A percentile compares a stretch with the other conserved stretches of the same genome.
Evolutionary conservation across 2,329 filamentous ascomycete genomes (phyloP).

Genomic region (Cladosporium sp.): DNA sequence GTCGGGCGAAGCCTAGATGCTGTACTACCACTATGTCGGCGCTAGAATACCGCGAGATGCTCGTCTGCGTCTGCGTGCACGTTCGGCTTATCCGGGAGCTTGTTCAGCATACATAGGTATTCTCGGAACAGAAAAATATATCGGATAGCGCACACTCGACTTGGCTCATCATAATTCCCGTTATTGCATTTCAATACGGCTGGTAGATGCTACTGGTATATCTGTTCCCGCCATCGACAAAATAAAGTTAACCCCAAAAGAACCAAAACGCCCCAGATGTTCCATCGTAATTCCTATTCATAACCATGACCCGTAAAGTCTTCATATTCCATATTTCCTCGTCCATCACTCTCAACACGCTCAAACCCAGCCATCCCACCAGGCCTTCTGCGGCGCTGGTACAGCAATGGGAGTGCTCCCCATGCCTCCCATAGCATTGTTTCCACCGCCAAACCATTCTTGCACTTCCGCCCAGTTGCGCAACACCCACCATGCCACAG

Average conservation of each 20-base stretch:
- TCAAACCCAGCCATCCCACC: conserved; percentile 7
- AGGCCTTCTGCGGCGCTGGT: conserved; percentile 15
- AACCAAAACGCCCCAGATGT: background rate
- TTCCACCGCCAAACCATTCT: conserved; percentile 22
- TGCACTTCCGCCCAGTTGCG: conserved; percentile 30
- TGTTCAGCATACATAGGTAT: too few relatives aligned
- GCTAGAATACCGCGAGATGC: too few relatives aligned
- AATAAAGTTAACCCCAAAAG: background rate
- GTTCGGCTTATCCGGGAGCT: too few relatives aligned
- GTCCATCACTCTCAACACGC: background rate
- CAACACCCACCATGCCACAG: conserved; percentile 47
- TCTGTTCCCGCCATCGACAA: background rate
- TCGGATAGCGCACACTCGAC: too few relatives aligned
- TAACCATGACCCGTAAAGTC: background rate
- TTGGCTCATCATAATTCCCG: too few relatives aligned
- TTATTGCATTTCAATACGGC: too few relatives aligned
- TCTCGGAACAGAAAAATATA: too few relatives aligned
- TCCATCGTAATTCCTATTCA: background rate
- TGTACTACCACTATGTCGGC: too few relatives aligned
- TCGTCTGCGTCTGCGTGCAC: too few relatives aligned
- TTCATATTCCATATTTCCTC: background rate
- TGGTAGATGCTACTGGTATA: background rate
- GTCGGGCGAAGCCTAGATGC: too few relatives aligned
- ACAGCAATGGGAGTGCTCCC: conserved; percentile 14
- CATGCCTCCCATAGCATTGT: background rate